Base-by-base conservation (phyloP, 2,329 filamentous ascomycete genomes). In the Paecilomyces formosus region DNA sequence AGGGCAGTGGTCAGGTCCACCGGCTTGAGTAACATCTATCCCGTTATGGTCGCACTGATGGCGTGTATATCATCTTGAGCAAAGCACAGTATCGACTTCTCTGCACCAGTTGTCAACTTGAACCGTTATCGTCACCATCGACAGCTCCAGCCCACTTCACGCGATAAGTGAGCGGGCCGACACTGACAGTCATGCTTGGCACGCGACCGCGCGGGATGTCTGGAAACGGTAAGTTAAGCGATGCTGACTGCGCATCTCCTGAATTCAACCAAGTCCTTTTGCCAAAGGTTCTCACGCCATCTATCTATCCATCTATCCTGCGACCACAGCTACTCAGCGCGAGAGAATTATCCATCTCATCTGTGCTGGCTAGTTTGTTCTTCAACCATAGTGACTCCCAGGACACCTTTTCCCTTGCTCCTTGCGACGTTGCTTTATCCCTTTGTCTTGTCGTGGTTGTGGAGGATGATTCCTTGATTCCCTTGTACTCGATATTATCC, bases 11-110 rank as follows among this genome's bases (percentile, higher is more conserved):
- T 99, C 70, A 99, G 85, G 78, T 99, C 93, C 74, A 97, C 84
- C 68, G 89, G 86, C 82, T 95, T 93, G 82, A 97, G 83, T 85
- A 96, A 96, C 93, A 97, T 97, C 82, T 89, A 90, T 88, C 79
- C 84, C 60, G 61, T 60, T 64, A 24, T 59, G 53, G 39, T 58
- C 28, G 52, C 33, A 53, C 35, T 49, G 31, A 51, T 54, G 60
- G 45, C 54, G 58, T 56, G 50, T 56, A 59, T 26, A 61, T 30
- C 64, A 60, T 62, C 30, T 61, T 64, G 58, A 57, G 26, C 2
- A 45, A 18, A 18, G 39, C 15, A n/a, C n/a, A 45, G 18, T 45
- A 6, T 45, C 7, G 13, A 8, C 8, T 18, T 45, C 7, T 45
- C 7, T n/a, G n/a, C 30, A 31, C 30, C 11, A 45, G 39, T 45